Percentiles rank a stretch among this genome's conserved stretches.
Evolutionary conservation across 495 filamentous ascomycete species (phyloP).

Genomic region (Aspergillus nidulans): DNA sequence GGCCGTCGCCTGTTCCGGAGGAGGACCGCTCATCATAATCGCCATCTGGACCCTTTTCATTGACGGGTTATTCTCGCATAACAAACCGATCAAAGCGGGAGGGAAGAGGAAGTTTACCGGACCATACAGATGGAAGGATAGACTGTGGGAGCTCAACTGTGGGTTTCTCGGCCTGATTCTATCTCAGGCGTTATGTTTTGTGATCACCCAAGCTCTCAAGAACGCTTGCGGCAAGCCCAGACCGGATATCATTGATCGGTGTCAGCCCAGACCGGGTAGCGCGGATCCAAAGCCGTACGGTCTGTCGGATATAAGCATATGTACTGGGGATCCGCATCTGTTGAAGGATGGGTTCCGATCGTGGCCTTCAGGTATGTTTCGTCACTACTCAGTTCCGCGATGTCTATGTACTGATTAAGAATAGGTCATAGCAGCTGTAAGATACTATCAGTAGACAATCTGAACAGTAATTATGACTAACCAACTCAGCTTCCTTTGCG

Average conservation of each 20-base stretch:
- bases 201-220: constrained; percentile 79
- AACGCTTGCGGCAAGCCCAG: constrained; percentile 82
- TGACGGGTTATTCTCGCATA: constrained; percentile 63
- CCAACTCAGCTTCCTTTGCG: constrained; percentile 55
- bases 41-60: constrained; percentile 67
- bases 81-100: constrained; percentile 44
- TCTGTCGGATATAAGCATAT: constrained; percentile 64
- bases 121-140: constrained; percentile 59
- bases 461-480: constrained; percentile 2
- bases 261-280: constrained; percentile 47
- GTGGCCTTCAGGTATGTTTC: constrained; percentile 63
- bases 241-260: constrained; percentile 73
- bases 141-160: constrained; percentile 79
- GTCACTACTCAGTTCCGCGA: background rate
- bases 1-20: constrained; percentile 52
- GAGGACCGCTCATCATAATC: constrained; percentile 62
- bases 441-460: background rate
- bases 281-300: constrained; percentile 39
- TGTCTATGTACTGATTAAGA: constrained; percentile 29
- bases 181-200: constrained; percentile 62
- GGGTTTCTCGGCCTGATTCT: constrained; percentile 71
- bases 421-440: constrained; percentile 53
- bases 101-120: constrained; percentile 55
- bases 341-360: constrained; percentile 83
- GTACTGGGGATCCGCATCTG: constrained; percentile 57